Conservation (phyloP, 2,329 filamentous ascomycete species). For the Fusarium coffeatum region DNA sequence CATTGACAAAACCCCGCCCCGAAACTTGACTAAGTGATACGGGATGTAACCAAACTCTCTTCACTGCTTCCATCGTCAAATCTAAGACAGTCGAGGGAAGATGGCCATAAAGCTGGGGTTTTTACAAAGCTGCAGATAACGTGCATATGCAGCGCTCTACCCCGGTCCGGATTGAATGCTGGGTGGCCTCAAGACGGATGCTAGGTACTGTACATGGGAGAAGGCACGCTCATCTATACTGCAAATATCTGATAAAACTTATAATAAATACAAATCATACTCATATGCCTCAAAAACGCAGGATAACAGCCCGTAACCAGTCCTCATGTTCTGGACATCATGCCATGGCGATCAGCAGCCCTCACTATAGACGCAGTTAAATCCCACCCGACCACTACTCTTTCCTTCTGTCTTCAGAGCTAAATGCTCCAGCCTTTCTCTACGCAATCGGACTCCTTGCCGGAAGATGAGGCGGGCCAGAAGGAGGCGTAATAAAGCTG, state of each 20-base stretch:
- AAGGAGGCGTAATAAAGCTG: conserved; percentile 10
- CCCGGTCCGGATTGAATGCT: neutral
- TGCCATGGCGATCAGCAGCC: neutral
- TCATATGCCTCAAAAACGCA: neutral
- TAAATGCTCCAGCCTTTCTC: rapidly evolving
- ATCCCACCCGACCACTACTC: rapidly evolving
- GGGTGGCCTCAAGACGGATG: neutral
- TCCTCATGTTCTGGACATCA: neutral
- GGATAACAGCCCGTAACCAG: neutral
- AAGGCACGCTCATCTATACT: neutral
- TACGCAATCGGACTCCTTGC: conserved; percentile 11
- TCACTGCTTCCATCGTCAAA: neutral
- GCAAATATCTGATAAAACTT: neutral
- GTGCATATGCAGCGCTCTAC: neutral
- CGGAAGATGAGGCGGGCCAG: conserved; percentile 22
- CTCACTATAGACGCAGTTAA: neutral
- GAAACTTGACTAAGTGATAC: neutral
- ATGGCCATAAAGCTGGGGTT: neutral
- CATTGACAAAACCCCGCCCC: neutral
- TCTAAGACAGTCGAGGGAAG: neutral
- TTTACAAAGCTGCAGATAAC: neutral
- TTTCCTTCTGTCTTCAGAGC: neutral
- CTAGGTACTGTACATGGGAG: neutral
- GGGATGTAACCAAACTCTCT: neutral
- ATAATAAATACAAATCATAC: neutral